Base-by-base conservation (phyloP, 2,329 filamentous ascomycete genomes). In the Colletotrichum kahawae region DNA sequence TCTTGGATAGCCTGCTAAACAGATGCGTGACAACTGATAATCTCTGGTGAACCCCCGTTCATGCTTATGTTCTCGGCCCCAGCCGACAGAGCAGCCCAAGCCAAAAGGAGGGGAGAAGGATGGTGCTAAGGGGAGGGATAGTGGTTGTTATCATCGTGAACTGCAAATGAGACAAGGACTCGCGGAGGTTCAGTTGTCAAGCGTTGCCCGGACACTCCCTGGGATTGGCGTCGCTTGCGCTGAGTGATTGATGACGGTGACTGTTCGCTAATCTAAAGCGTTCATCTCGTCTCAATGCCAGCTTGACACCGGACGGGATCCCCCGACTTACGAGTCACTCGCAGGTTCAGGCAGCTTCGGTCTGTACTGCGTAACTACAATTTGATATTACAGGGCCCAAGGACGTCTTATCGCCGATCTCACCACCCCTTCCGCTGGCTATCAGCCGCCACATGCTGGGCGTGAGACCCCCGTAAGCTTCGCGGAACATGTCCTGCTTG, bases 391-490 rank as follows among this genome's bases (percentile, higher is more conserved):
- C 24, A 48, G 62, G 13, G 21, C 24, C 31, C 33, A 48, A 36
- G 27, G 51, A 14, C 6, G 2, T 29, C 68, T 72, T 75, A 72
- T 72, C 68, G 68, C 43, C 48, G 13, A 67, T 72, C 72, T 71
- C 18, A 56, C 51, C 10, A 67, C 56, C 34, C 21, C 24, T 29
- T 29, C 43, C 6, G 43, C 12, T 51, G 43, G 54, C n/a, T 14
- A 18, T 72, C 56, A 59, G 43, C 59, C 59, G 59, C 36, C 48
- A 54, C 29, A 21, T 24, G n/a, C 51, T 31, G 9, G 29, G n/a
- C 21, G 36, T 38, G n/a, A 63, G 60, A 34, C 57, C n/a, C 34
- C 34, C 34, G 56, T 43, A 27, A 31, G 57, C 57, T 33, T 24
- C 29, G 12, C 57, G 31, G 29, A 36, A 14, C 57, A 34, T 14